Evolutionary conservation across 306 rosid genomes (phyloP).

Genomic region (Cucurbita moschata): DNA sequence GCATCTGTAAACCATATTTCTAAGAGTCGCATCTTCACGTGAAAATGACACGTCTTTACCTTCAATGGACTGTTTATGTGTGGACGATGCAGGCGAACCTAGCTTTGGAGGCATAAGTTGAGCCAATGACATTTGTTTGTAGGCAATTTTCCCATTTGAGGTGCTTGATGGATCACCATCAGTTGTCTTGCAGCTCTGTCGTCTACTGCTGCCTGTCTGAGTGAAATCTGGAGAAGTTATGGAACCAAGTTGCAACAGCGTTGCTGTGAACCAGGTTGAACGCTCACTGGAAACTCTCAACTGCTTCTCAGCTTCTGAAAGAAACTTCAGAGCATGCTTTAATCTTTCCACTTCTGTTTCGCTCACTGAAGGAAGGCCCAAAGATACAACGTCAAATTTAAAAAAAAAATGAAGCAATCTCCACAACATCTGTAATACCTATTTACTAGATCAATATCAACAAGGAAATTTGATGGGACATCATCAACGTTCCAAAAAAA

Average conservation of each 20-base stretch:
- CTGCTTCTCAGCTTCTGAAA: constrained; percentile 92
- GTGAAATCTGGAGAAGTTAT: constrained; percentile 63
- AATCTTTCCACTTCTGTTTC: constrained; percentile 76
- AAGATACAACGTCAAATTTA: constrained; percentile 7
- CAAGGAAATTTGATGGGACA: not conserved
- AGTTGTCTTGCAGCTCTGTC: constrained; percentile 70
- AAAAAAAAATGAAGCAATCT: not conserved
- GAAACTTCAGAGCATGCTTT: constrained; percentile 92
- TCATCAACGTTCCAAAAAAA: not conserved
- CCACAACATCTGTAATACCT: not conserved
- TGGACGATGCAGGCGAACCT: constrained; percentile 35
- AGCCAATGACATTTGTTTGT: constrained; percentile 38
- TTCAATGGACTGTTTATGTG: constrained; percentile 30
- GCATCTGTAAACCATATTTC: constrained; percentile 46
- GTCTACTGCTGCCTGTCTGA: constrained; percentile 69
- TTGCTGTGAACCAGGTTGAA: constrained; percentile 94
- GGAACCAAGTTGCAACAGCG: constrained; percentile 88
- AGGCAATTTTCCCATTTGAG: constrained; percentile 46
- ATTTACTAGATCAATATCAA: not conserved
- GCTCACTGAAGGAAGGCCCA: constrained; percentile 48
- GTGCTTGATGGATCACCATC: constrained; percentile 75
- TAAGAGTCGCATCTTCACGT: constrained; percentile 33
- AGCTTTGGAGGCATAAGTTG: constrained; percentile 39
- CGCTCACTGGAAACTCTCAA: constrained; percentile 86
- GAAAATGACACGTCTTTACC: constrained; percentile 44